Evolutionary conservation across 225 moss, liverwort and hornwort species (phyloP).

Genomic region (Pleurozium schreberi): DNA sequence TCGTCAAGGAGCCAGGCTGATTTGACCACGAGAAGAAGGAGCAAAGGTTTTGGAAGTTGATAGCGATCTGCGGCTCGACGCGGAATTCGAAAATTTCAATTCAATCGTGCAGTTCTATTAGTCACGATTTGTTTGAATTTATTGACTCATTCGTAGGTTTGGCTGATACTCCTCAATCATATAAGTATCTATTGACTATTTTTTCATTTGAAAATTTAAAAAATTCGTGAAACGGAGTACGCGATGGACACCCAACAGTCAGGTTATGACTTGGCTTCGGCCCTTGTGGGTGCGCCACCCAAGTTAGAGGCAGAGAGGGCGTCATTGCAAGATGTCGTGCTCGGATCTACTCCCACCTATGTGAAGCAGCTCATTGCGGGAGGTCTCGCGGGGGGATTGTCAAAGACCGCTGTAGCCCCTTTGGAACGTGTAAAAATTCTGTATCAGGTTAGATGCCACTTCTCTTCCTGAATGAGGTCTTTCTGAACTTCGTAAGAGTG

Average conservation of each 20-base stretch:
- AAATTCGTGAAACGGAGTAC: not conserved
- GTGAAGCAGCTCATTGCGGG: constrained; percentile 88
- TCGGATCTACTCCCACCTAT: constrained; percentile 35
- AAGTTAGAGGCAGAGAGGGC: constrained; percentile 23
- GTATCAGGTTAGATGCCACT: constrained; percentile 49
- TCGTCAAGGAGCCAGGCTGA: constrained; percentile 59
- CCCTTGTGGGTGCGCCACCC: constrained; percentile 17
- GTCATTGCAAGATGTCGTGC: constrained; percentile 26
- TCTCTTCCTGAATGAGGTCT: not conserved
- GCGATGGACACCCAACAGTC: constrained; percentile 39
- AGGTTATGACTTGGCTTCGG: constrained; percentile 27
- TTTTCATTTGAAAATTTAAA: not conserved
- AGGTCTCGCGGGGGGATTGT: constrained; percentile 72
- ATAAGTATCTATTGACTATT: not conserved
- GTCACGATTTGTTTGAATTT: not conserved
- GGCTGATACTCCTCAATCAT: not conserved
- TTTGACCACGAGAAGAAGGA: not conserved
- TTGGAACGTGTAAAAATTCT: constrained; percentile 85
- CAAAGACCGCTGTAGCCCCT: constrained; percentile 83
- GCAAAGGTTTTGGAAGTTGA: not conserved
- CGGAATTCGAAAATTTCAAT: not conserved
- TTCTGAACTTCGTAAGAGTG: not conserved
- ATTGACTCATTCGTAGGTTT: not conserved
- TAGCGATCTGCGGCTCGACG: not conserved
- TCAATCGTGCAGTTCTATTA: not conserved